phyloP scores from a whole-genome alignment of 176 grass and related monocot species.

The Oryza nivara region DNA sequence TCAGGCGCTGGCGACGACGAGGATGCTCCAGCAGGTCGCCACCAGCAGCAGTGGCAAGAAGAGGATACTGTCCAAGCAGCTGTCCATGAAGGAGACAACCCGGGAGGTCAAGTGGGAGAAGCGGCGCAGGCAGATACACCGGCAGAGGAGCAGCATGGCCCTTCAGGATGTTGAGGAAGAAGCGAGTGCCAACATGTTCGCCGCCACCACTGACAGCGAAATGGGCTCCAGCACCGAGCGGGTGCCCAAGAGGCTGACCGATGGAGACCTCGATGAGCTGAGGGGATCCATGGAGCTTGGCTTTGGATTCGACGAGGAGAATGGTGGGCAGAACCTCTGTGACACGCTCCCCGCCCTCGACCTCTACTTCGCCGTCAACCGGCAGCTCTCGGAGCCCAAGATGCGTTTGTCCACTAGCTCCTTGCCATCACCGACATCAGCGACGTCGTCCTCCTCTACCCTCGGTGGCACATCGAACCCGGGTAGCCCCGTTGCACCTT shows the following conservation, averaged over 20 bases:
- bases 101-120: slow-evolving; percentile 66
- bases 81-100: slow-evolving; percentile 61
- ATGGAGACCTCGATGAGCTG: slow-evolving; percentile 60
- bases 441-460: slow-evolving; percentile 46
- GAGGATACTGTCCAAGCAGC: slow-evolving; percentile 53
- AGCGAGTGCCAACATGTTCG: neutral
- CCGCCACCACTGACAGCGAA: neutral
- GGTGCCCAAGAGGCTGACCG: slow-evolving; percentile 38
- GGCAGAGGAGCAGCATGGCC: slow-evolving; percentile 25
- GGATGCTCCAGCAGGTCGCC: neutral
- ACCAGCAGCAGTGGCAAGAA: neutral
- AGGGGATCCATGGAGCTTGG: slow-evolving; percentile 65
- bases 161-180: neutral
- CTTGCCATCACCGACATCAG: slow-evolving; percentile 18
- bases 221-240: neutral
- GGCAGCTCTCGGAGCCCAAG: slow-evolving; percentile 51
- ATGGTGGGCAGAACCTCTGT: slow-evolving; percentile 54
- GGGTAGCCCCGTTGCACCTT: slow-evolving; percentile 27
- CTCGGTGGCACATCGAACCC: slow-evolving; percentile 35
- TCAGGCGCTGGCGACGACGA: neutral
- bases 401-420: slow-evolving; percentile 43
- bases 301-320: slow-evolving; percentile 55
- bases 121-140: slow-evolving; percentile 51
- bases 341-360: slow-evolving; percentile 63
- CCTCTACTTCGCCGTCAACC: slow-evolving; percentile 59